Conservation (phyloP, 768 basidiomycete species). For the Suillus variegatus region DNA sequence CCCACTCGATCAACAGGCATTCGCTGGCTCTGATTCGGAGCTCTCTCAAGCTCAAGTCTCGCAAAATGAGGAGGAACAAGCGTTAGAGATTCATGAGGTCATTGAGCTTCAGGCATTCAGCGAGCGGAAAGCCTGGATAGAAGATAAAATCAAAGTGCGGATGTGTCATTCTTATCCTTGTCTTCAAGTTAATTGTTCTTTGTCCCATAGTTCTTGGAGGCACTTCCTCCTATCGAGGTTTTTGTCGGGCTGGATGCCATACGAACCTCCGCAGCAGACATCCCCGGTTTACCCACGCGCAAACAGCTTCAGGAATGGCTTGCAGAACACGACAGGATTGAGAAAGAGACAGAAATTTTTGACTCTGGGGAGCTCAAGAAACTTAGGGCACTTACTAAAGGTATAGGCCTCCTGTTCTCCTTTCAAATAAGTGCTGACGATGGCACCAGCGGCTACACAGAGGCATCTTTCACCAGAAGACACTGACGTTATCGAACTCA, state of each 20-base stretch:
- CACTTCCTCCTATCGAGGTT: conserved; percentile 76
- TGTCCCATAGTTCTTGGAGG: conserved; percentile 65
- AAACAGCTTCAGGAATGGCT: conserved; percentile 73
- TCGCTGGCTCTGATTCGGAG: conserved; percentile 13
- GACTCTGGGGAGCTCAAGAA: conserved; percentile 86
- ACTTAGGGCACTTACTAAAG: conserved; percentile 83
- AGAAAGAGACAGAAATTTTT: conserved; percentile 86
- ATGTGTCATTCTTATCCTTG: conserved; percentile 9
- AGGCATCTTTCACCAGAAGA: conserved; percentile 84
- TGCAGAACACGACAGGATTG: conserved; percentile 77
- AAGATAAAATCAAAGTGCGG: conserved; percentile 77
- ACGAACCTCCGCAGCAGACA: conserved; percentile 53
- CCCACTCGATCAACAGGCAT: conserved; percentile 14
- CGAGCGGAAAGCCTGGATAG: conserved; percentile 87
- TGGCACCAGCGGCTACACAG: conserved; percentile 70
- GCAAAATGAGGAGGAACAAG: conserved; percentile 51
- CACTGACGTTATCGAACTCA: conserved; percentile 90
- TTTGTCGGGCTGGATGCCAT: conserved; percentile 72
- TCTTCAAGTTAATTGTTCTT: conserved; percentile 4
- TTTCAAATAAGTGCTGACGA: conserved; percentile 11
- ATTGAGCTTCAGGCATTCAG: conserved; percentile 86
- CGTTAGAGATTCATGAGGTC: conserved; percentile 78
- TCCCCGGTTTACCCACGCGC: conserved; percentile 67
- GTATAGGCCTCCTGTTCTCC: conserved; percentile 38
- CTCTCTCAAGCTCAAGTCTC: conserved; percentile 9